Evolutionary conservation across 148 eudicot species (phyloP).

Genomic region (Cornus kousa): DNA sequence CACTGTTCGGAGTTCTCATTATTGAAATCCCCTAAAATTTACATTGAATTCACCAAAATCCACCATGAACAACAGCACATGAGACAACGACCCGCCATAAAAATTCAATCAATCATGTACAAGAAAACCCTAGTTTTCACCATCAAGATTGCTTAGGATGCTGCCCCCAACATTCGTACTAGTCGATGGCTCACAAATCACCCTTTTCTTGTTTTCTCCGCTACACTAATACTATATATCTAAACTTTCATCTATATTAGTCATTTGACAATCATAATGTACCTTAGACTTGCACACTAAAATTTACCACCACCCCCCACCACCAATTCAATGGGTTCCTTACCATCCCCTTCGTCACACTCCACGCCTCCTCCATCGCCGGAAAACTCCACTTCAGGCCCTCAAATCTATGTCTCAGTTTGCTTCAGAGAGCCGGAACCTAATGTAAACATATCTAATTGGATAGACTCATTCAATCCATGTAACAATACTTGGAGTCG

Average conservation of each 20-base stretch:
- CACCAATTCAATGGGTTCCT: slow-evolving; percentile 16
- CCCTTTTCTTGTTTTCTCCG: not conserved
- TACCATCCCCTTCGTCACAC: slow-evolving; percentile 7
- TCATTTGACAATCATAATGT: not conserved
- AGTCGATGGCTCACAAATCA: not conserved
- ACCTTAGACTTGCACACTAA: not conserved
- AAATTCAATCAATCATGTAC: not conserved
- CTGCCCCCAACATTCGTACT: not conserved
- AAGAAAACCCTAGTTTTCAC: not conserved
- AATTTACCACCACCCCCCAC: not conserved
- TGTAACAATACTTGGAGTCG: slow-evolving; percentile 5
- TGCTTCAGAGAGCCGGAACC: slow-evolving; percentile 6
- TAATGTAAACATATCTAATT: slow-evolving; percentile 13
- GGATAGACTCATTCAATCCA: slow-evolving; percentile 20
- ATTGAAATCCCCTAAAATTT: not conserved
- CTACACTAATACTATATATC: not conserved
- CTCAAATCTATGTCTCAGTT: slow-evolving; percentile 8
- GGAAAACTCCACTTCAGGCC: slow-evolving; percentile 10
- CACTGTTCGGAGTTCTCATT: not conserved
- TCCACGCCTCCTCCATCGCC: not conserved
- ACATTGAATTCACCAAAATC: not conserved
- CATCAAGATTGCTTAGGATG: slow-evolving; percentile 1
- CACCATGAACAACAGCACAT: not conserved
- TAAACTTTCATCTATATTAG: not conserved
- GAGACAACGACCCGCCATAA: not conserved